phyloP scores from a whole-genome alignment of 2,329 filamentous ascomycete species.

The Gyromitra esculenta region DNA sequence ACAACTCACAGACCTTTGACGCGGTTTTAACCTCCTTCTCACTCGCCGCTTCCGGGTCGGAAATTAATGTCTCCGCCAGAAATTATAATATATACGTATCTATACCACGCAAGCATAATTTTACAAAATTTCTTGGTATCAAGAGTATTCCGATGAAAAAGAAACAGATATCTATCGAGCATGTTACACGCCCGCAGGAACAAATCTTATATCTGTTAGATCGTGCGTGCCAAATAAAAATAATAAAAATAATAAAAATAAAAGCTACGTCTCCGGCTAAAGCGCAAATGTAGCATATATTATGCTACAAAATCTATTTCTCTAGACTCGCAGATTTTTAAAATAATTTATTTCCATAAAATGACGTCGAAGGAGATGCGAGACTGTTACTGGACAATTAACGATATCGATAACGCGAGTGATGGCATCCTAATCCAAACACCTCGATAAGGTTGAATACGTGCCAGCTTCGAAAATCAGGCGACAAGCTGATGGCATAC shows the following conservation, averaged over 20 bases:
- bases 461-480: conserved; percentile 21
- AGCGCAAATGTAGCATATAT: not conserved
- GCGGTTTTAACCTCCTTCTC: not conserved
- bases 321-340: not conserved
- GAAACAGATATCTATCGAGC: not conserved
- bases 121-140: not conserved
- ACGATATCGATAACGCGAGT: conserved; percentile 11
- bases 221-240: too few relatives aligned
- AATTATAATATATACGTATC: not conserved
- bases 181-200: too few relatives aligned
- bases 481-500: conserved; percentile 17
- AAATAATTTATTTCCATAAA: not conserved
- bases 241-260: too few relatives aligned
- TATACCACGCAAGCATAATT: not conserved
- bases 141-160: not conserved
- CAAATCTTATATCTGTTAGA: too few relatives aligned
- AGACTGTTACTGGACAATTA: conserved; percentile 17
- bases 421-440: conserved; percentile 1
- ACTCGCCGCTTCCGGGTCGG: not conserved
- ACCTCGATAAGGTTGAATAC: conserved; percentile 39
- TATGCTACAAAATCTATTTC: not conserved
- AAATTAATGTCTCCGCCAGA: conserved; percentile 1
- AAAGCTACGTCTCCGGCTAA: too few relatives aligned
- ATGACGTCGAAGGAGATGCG: conserved; percentile 1
- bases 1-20: not conserved